These are phyloP conservation scores for Ascochyta lentis DNA, from an alignment of 2,329 filamentous ascomycete genomes.

Conservation along the genomic window DNA sequence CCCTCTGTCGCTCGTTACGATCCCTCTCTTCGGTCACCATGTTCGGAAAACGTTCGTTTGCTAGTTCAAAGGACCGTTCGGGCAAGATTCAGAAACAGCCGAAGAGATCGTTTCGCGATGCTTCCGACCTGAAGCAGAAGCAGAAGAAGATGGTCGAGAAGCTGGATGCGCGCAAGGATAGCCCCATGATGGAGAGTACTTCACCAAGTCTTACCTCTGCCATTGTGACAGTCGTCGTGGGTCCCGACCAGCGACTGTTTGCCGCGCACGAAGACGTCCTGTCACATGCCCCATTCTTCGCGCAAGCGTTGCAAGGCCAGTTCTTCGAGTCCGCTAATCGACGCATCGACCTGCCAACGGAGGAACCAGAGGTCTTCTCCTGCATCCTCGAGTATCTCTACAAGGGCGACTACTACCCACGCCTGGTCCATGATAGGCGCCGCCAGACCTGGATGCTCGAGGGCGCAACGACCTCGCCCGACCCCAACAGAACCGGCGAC, in stretches of 20 bases:
- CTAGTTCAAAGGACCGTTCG: constrained; percentile 77
- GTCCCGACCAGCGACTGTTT: constrained; percentile 85
- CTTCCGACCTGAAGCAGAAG: constrained; percentile 75
- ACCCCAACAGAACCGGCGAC: constrained; percentile 61
- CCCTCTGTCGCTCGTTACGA: constrained; percentile 51
- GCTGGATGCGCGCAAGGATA: constrained; percentile 65
- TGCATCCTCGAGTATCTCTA: constrained; percentile 95
- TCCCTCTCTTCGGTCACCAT: constrained; percentile 64
- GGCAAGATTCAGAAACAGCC: constrained; percentile 82
- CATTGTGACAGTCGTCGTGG: constrained; percentile 87
- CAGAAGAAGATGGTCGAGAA: constrained; percentile 76
- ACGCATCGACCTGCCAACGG: constrained; percentile 77
- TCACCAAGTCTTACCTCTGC: constrained; percentile 67
- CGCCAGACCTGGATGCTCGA: constrained; percentile 90
- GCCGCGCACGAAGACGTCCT: constrained; percentile 95
- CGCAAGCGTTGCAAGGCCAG: constrained; percentile 72
- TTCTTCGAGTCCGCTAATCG: constrained; percentile 74
- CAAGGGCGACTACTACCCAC: constrained; percentile 94
- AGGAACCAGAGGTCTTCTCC: constrained; percentile 91
- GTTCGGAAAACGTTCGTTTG: constrained; percentile 88
- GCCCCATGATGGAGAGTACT: constrained; percentile 57
- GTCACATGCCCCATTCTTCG: constrained; percentile 83
- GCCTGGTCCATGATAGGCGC: constrained; percentile 84
- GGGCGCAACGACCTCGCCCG: constrained; percentile 66
- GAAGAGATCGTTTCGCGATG: constrained; percentile 79